Evolutionary conservation across 306 rosid species (phyloP), one percentile per base, ranked within the genome.

Genomic region (Vigna mungo): DNA sequence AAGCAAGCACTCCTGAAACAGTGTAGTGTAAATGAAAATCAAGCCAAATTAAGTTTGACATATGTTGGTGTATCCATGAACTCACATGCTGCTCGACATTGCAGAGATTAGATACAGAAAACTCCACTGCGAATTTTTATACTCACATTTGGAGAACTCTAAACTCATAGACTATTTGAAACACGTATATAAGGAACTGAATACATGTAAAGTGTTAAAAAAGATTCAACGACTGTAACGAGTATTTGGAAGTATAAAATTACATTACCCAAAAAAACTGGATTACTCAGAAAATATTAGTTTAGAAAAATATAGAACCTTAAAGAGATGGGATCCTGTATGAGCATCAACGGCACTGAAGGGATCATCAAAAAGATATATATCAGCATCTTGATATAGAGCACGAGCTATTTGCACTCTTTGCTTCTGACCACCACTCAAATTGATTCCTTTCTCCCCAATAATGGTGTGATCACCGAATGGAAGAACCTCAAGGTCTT

Each of bases 271-370:
- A 61, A 56, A 25, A 62, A 59, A 2, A 44, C 51, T 13, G n/a
- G 9, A 67, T 4, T 58, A 51, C 54, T 25, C 13, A 39, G 60
- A 25, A 41, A 80, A 20, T 0, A 1, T 4, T 6, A 48, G 34
- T 49, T 46, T 6, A 76, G 27, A 48, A 34, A 77, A 70, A 23
- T 32, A 65, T 44, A 65, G 14, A 80, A 89, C 96, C 91, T 91
- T 89, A 83, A 91, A 91, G 74, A 93, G 81, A 81, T 90, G 96
- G 15, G 97, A 93, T 86, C 97, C 96, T 18, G 97, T 93, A 77
- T 93, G 97, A 79, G 96, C 97, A 86, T 90, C 96, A 37, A 93
- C 94, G 56, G 94, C 97, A 75, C 96, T 93, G 73, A 90, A 93
- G 21, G 97, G 97, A 86, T 93, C 97, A 47, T 93, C 97, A 72